These are phyloP conservation scores for Lophium mytilinum DNA, from an alignment of 495 filamentous ascomycete species.

Conservation along the genomic window DNA sequence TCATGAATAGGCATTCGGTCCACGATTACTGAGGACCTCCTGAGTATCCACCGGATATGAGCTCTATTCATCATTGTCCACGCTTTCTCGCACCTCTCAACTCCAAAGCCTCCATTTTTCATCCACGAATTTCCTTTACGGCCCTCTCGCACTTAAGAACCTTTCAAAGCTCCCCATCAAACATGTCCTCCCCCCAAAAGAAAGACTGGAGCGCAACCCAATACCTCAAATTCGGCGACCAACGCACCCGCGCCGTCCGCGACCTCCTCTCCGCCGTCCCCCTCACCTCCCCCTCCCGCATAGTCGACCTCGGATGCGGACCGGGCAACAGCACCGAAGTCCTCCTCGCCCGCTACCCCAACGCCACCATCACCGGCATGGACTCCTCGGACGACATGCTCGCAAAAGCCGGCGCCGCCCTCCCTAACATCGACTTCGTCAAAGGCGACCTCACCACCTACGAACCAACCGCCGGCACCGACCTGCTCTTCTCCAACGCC, in stretches of 20 bases:
- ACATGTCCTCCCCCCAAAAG: background rate
- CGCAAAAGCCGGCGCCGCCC: constrained; percentile 31
- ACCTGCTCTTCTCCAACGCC: constrained; percentile 48
- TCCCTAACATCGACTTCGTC: constrained; percentile 4
- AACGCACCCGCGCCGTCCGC: constrained; percentile 40
- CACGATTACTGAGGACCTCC: too few relatives aligned
- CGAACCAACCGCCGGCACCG: constrained; percentile 26
- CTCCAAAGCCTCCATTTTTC: too few relatives aligned
- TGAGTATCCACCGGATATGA: too few relatives aligned
- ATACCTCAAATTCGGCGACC: constrained; percentile 43
- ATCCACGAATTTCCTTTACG: too few relatives aligned
- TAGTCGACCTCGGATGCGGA: constrained; percentile 51
- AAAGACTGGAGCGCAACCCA: constrained; percentile 41
- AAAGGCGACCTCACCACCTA: constrained; percentile 33
- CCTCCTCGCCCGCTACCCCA: constrained; percentile 39
- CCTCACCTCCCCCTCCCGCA: constrained; percentile 13
- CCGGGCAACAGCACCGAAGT: constrained; percentile 46
- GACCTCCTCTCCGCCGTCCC: constrained; percentile 40
- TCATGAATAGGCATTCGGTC: too few relatives aligned
- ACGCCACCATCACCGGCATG: constrained; percentile 41
- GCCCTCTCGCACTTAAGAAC: background rate
- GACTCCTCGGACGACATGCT: constrained; percentile 50
- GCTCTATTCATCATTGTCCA: too few relatives aligned
- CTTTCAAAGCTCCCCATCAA: background rate
- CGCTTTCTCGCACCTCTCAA: too few relatives aligned